Base-by-base conservation (phyloP, 225 moss, liverwort and hornwort species). In the Pseudoscleropodium purum region DNA sequence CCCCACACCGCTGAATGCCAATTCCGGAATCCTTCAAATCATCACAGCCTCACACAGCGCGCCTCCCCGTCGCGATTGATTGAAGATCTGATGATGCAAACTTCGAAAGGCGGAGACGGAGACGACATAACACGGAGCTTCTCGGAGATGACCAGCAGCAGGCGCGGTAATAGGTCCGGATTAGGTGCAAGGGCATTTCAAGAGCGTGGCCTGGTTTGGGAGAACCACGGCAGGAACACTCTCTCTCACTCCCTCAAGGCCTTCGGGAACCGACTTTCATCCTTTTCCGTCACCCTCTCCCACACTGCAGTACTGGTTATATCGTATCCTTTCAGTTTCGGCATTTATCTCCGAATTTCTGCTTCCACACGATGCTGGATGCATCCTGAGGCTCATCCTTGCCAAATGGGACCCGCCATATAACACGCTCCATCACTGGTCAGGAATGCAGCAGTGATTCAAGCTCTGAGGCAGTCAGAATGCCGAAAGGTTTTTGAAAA, bases 151-250 rank as follows among this genome's bases (percentile, higher is more conserved):
- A 89, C 73, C 51, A 67, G 79, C 45, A 75, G 43, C 75, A 33
- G 75, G n/a, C 92, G 45, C 92, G 91, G 89, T 67, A 45, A 88
- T 88, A 78, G 93, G 93, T 89, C 76, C 34, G 83, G 90, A 91
- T 86, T 82, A 83, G 91, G 82, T 91, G 88, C 41, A 63, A 87
- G 64, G 31, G 67, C 52, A 51, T 20, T 60, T 57, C 39, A 29
- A 29, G 66, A 79, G 91, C 85, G 52, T 68, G 67, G 54, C 64
- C 49, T 54, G 52, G 52, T 77, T 77, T 26, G 9, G 81, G 88
- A 87, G 80, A 83, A 76, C 59, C 66, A 27, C 43, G 27, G 41
- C 29, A 47, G 30, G 45, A 34, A 79, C 69, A n/a, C 62, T 75
- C 60, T 47, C 34, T 30, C 43, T 27, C 54, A 47, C 47, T 47